A percentile compares a stretch with the other conserved stretches of the same genome.
phyloP scores from a whole-genome alignment of 2,329 filamentous ascomycete genomes.

The Zymoseptoria tritici region DNA sequence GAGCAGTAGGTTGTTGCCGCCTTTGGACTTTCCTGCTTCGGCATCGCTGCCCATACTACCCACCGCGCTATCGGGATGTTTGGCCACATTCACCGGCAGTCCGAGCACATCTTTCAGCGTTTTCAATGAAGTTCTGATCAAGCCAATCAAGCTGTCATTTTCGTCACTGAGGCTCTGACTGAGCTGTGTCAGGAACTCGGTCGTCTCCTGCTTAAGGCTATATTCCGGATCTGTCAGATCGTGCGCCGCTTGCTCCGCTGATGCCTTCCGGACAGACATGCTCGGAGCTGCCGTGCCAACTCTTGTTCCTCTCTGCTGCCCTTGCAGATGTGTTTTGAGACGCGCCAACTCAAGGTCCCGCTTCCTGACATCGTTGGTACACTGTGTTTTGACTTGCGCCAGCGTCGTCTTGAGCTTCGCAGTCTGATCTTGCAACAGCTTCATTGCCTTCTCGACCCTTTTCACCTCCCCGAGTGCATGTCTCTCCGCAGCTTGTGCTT shows the following conservation, averaged over 20 bases:
- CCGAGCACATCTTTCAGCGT: conserved; percentile 61
- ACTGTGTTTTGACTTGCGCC: conserved; percentile 75
- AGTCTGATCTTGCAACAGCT: conserved; percentile 74
- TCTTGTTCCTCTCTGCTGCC: conserved; percentile 47
- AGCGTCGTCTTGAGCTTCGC: conserved; percentile 70
- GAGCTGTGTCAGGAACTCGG: conserved; percentile 78
- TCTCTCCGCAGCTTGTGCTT: conserved; percentile 65
- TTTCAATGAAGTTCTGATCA: conserved; percentile 64
- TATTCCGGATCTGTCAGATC: conserved; percentile 52
- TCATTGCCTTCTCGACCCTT: conserved; percentile 67
- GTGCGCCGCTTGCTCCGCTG: conserved; percentile 39
- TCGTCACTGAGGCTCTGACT: conserved; percentile 82
- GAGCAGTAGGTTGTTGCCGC: conserved; percentile 31
- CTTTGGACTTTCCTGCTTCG: conserved; percentile 14
- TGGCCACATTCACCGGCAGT: conserved; percentile 33
- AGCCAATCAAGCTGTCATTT: conserved; percentile 70
- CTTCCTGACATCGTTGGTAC: conserved; percentile 83
- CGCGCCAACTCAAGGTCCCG: conserved; percentile 82
- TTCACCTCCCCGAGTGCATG: conserved; percentile 74
- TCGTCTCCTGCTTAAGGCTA: conserved; percentile 77
- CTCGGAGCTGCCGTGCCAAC: conserved; percentile 40
- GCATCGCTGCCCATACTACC: conserved; percentile 24
- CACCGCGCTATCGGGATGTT: conserved; percentile 25
- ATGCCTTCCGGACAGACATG: conserved; percentile 42
- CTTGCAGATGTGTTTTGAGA: conserved; percentile 77